Evolutionary conservation across 1,284 basidiomycete genomes (phyloP).

Genomic region (Xanthoconium separans): DNA sequence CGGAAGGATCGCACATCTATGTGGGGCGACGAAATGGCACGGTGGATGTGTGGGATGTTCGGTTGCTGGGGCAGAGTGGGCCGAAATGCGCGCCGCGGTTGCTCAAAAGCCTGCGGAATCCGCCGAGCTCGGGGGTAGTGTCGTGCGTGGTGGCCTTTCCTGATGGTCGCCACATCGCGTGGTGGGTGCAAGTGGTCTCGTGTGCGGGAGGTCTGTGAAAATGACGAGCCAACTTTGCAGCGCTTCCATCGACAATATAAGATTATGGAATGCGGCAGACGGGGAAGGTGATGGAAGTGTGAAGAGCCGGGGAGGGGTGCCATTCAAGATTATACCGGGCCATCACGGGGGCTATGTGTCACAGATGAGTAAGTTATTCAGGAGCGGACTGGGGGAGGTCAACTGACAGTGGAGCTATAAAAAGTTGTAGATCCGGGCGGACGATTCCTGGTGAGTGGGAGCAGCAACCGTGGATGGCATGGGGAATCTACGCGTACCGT

Average conservation of each 20-base stretch:
- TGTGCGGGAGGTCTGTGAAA: constrained; percentile 23
- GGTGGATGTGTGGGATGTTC: constrained; percentile 94
- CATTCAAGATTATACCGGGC: constrained; percentile 95
- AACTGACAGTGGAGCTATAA: constrained; percentile 20
- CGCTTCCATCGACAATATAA: constrained; percentile 90
- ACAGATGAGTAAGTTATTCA: constrained; percentile 71
- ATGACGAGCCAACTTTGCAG: constrained; percentile 40
- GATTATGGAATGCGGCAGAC: constrained; percentile 90
- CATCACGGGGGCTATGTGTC: constrained; percentile 95
- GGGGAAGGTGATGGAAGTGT: constrained; percentile 62
- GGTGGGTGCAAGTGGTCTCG: constrained; percentile 48
- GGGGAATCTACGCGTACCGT: constrained; percentile 88
- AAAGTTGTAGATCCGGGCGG: constrained; percentile 86
- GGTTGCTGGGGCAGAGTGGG: constrained; percentile 63
- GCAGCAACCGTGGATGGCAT: constrained; percentile 94
- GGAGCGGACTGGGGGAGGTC: constrained; percentile 11
- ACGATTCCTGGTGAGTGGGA: constrained; percentile 86
- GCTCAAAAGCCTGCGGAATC: constrained; percentile 82
- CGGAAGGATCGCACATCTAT: constrained; percentile 85
- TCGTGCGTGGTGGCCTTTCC: constrained; percentile 90
- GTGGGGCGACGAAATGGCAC: constrained; percentile 90
- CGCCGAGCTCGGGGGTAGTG: constrained; percentile 86
- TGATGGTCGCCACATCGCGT: constrained; percentile 86
- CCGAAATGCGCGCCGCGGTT: constrained; percentile 65
- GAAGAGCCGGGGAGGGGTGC: constrained; percentile 63